These are phyloP conservation scores for Rhynchospora tenuis DNA, from an alignment of 176 grass and related monocot species.

Conservation along the genomic window DNA sequence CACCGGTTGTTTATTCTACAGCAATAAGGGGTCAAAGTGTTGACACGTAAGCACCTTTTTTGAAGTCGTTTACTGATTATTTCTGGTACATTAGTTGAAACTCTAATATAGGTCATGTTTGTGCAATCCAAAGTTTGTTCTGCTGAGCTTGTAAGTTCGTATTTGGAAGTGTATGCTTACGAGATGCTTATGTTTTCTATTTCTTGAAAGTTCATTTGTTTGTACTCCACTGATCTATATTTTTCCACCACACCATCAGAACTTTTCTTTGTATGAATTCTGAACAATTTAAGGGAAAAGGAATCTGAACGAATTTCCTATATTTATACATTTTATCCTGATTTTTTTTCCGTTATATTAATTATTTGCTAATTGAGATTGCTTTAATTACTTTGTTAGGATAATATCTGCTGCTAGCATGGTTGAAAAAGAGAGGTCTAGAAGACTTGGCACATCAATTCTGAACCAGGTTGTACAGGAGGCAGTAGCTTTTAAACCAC, in stretches of 20 bases:
- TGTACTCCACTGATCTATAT: background rate
- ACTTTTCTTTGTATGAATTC: background rate
- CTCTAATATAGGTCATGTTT: background rate
- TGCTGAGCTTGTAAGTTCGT: background rate
- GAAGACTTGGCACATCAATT: constrained; percentile 83
- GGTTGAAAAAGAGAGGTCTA: constrained; percentile 89
- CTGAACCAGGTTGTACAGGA: constrained; percentile 95
- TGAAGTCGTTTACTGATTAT: background rate
- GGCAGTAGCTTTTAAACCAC: constrained; percentile 87
- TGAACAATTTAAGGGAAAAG: background rate
- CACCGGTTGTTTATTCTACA: constrained; percentile 89
- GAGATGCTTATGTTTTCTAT: background rate
- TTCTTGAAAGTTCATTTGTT: background rate
- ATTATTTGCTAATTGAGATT: background rate
- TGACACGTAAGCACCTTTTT: constrained; percentile 62
- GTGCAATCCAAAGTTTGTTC: background rate
- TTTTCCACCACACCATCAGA: background rate
- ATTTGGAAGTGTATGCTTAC: background rate
- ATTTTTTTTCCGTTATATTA: background rate
- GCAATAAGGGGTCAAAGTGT: constrained; percentile 60
- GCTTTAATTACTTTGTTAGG: constrained; percentile 31
- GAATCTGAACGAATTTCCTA: background rate
- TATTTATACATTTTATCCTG: background rate
- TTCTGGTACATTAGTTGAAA: background rate
- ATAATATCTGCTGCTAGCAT: constrained; percentile 74